Percentiles rank a stretch among this genome's conserved stretches.
phyloP scores from a whole-genome alignment of 1,139 yeast species.

The Protomyces arabidopsidicola region DNA sequence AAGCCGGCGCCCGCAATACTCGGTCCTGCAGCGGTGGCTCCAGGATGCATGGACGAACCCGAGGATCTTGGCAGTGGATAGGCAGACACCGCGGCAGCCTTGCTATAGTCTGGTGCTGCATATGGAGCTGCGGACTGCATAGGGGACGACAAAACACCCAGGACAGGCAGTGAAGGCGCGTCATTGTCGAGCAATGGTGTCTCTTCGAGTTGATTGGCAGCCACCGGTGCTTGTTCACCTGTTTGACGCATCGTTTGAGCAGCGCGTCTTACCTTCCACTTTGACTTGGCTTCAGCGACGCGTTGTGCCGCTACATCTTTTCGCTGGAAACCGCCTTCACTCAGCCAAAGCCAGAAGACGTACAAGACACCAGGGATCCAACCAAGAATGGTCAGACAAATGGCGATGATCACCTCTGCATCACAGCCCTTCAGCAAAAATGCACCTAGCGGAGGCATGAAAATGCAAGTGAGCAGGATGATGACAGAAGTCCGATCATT shows the following conservation, averaged over 20 bases:
- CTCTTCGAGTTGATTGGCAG: not conserved
- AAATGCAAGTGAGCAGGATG: slow-evolving; percentile 9
- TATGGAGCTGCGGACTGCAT: not conserved
- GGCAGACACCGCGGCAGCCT: not conserved
- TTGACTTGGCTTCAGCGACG: not conserved
- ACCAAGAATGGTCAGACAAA: slow-evolving; percentile 32
- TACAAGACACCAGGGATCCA: slow-evolving; percentile 31
- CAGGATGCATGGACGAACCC: not conserved
- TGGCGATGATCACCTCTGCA: slow-evolving; percentile 32
- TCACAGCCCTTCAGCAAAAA: slow-evolving; percentile 32
- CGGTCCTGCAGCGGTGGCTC: not conserved
- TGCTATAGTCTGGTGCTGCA: not conserved
- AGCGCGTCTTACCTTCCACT: not conserved
- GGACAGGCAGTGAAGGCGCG: not conserved
- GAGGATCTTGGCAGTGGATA: not conserved
- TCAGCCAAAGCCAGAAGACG: slow-evolving; percentile 29
- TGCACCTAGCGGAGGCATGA: slow-evolving; percentile 33
- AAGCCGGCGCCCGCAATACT: not conserved
- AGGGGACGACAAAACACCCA: not conserved
- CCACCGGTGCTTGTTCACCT: not conserved
- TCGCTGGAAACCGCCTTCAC: slow-evolving; percentile 3
- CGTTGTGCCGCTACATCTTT: slow-evolving; percentile 1
- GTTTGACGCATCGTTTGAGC: not conserved
- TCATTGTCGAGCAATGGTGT: not conserved
- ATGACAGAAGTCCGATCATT: slow-evolving; percentile 6